Conservation (phyloP, 2,329 filamentous ascomycete genomes). For the Sporothrix pseudoabietina region DNA sequence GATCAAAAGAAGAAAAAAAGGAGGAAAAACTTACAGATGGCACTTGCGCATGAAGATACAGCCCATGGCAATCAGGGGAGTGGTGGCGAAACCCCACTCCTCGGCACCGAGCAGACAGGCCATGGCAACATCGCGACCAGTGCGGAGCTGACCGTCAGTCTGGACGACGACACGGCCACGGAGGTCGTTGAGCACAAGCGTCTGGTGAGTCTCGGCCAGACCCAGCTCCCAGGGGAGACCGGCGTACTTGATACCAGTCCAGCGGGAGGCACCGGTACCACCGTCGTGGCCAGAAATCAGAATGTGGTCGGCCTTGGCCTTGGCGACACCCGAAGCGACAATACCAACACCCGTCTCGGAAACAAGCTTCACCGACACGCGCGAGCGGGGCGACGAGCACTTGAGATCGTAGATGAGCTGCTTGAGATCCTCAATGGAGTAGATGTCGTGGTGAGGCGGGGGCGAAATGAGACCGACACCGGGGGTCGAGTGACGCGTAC, state of each 20-base stretch:
- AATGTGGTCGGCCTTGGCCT: slow-evolving; percentile 96
- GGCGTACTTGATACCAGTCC: slow-evolving; percentile 98
- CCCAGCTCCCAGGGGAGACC: slow-evolving; percentile 96
- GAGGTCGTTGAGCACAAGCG: slow-evolving; percentile 90
- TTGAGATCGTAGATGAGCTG: slow-evolving; percentile 97
- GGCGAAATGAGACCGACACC: slow-evolving; percentile 96
- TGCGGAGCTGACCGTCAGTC: slow-evolving; percentile 91
- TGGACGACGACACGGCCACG: slow-evolving; percentile 94
- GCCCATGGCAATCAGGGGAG: slow-evolving; percentile 93
- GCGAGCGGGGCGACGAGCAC: slow-evolving; percentile 88
- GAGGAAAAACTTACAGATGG: slow-evolving; percentile 49
- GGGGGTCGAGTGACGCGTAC: slow-evolving; percentile 91
- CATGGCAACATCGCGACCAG: slow-evolving; percentile 90
- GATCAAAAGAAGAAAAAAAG: too few species aligned
- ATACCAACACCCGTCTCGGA: slow-evolving; percentile 98
- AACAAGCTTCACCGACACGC: slow-evolving; percentile 95
- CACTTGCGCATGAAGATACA: slow-evolving; percentile 94
- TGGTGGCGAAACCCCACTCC: slow-evolving; percentile 95
- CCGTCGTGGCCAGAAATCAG: slow-evolving; percentile 96
- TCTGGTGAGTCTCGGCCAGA: slow-evolving; percentile 96
- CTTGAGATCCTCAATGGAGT: slow-evolving; percentile 97
- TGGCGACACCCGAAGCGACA: slow-evolving; percentile 94
- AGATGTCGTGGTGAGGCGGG: slow-evolving; percentile 96
- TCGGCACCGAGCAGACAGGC: slow-evolving; percentile 96
- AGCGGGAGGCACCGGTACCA: slow-evolving; percentile 92